These are phyloP conservation scores for Maudiozyma turicensis DNA, from an alignment of 805 yeast genomes.

Conservation along the genomic window DNA sequence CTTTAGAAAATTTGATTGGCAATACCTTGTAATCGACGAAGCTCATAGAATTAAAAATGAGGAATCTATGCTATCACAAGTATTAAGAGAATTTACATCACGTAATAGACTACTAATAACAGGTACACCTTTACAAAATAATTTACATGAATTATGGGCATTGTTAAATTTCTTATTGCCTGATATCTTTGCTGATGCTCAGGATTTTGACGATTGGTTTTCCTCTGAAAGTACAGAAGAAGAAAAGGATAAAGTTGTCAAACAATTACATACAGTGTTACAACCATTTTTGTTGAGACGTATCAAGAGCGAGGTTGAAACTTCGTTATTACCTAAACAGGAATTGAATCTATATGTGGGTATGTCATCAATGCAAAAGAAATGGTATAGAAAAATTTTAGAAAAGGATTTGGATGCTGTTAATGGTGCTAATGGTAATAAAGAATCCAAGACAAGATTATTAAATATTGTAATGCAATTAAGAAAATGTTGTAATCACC, in stretches of 20 bases:
- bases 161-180: constrained; percentile 66
- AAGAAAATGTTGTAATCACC: constrained; percentile 79
- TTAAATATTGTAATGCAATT: constrained; percentile 77
- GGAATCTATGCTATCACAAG: constrained; percentile 61
- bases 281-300: constrained; percentile 70
- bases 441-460: constrained; percentile 66
- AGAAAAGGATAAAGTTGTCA: constrained; percentile 44
- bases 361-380: constrained; percentile 71
- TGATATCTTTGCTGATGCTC: constrained; percentile 66
- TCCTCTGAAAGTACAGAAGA: constrained; percentile 33
- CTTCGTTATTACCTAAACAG: constrained; percentile 62
- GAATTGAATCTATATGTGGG: constrained; percentile 66
- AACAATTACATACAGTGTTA: constrained; percentile 65
- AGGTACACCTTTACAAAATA: constrained; percentile 77
- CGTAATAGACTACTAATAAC: constrained; percentile 63
- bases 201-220: constrained; percentile 71
- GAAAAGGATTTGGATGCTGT: constrained; percentile 81
- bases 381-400: constrained; percentile 65
- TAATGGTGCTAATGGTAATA: constrained; percentile 68
- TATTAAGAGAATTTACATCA: constrained; percentile 62
- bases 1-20: constrained; percentile 61
- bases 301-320: constrained; percentile 74
- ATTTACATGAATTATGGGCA: constrained; percentile 76
- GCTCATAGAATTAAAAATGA: constrained; percentile 80
- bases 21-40: constrained; percentile 66